Evolutionary conservation across 2,329 filamentous ascomycete species (phyloP), one percentile per base, ranked within the genome.

Genomic region (Pseudogymnoascus pannorum): DNA sequence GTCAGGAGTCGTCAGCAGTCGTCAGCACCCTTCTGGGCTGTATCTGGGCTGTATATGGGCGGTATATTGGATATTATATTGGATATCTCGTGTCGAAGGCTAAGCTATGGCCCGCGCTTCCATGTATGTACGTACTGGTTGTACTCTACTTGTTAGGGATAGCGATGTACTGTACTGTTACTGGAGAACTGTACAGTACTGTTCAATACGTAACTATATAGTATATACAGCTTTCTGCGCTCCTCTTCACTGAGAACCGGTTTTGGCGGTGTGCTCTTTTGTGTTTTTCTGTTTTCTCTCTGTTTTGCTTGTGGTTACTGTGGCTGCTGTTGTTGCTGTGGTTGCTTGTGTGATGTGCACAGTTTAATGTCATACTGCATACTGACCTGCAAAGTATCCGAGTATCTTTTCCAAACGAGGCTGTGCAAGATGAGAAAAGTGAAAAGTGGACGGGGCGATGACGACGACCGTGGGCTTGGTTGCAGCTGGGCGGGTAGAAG

Each of bases 371-470:
- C n/a, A n/a, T n/a, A n/a, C n/a, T n/a, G n/a, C n/a, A n/a, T n/a
- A n/a, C n/a, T n/a, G 35, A 38, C 35, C 35, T 18, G 35, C 35
- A 18, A 38, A 38, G 35, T 48, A 48, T n/a, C n/a, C n/a, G n/a
- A n/a, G n/a, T n/a, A n/a, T n/a, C 42, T 22, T 48, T 48, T n/a
- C 12, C 42, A 12, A 48, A 48, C 42, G 42, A 48, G 54, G 54
- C 54, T 33, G 29, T 38, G 54, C 54, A 58, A 16, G 26, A 24
- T 24, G 54, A 33, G n/a, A 38, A n/a, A n/a, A n/a, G n/a, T n/a
- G n/a, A 33, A 58, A 33, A 58, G 54, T 58, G 54, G 54, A 20
- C 7, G 54, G 54, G 54, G 1, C 54, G 54, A 58, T 38, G 54
- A 38, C 54, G 54, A 33, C 54, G 54, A 57, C 33, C 29, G 3